Conservation (phyloP, 768 basidiomycete species). For the Termitomyces sp. region DNA sequence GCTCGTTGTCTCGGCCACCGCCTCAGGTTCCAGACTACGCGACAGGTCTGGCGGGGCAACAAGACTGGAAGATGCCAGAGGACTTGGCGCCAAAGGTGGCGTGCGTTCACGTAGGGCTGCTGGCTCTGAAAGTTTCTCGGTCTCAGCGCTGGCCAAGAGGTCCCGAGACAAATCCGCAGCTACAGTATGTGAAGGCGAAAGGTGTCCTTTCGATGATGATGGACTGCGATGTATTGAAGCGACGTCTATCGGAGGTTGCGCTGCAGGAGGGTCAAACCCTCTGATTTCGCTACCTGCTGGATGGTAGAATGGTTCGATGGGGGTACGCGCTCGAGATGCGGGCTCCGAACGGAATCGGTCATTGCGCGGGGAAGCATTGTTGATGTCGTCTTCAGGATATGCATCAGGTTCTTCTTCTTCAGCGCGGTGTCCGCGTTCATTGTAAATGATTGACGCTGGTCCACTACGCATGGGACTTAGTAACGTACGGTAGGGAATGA, state of each 20-base stretch:
- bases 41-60: slow-evolving; percentile 18
- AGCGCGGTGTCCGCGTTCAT: slow-evolving; percentile 70
- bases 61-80: slow-evolving; percentile 12
- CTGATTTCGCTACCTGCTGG: slow-evolving; percentile 19
- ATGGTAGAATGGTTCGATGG: slow-evolving; percentile 21
- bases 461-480: slow-evolving; percentile 42
- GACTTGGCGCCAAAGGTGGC: slow-evolving; percentile 11
- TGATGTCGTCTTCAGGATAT: slow-evolving; percentile 62
- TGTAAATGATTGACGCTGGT: slow-evolving; percentile 78
- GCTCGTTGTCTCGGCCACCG: slow-evolving; percentile 3
- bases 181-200: slow-evolving; percentile 14
- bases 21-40: slow-evolving; percentile 18
- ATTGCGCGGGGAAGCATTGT: slow-evolving; percentile 34
- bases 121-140: slow-evolving; percentile 11
- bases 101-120: slow-evolving; percentile 3
- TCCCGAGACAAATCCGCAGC: slow-evolving; percentile 17
- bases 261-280: slow-evolving; percentile 20
- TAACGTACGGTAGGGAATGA: not conserved
- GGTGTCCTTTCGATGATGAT: slow-evolving; percentile 10
- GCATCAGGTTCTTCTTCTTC: slow-evolving; percentile 71
- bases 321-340: slow-evolving; percentile 54
- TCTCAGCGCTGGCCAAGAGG: slow-evolving; percentile 16
- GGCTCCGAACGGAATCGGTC: slow-evolving; percentile 41
- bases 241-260: slow-evolving; percentile 5
- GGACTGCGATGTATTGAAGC: slow-evolving; percentile 11